phyloP scores from a whole-genome alignment of 1,284 basidiomycete genomes.

The Ceratobasidium sp. region DNA sequence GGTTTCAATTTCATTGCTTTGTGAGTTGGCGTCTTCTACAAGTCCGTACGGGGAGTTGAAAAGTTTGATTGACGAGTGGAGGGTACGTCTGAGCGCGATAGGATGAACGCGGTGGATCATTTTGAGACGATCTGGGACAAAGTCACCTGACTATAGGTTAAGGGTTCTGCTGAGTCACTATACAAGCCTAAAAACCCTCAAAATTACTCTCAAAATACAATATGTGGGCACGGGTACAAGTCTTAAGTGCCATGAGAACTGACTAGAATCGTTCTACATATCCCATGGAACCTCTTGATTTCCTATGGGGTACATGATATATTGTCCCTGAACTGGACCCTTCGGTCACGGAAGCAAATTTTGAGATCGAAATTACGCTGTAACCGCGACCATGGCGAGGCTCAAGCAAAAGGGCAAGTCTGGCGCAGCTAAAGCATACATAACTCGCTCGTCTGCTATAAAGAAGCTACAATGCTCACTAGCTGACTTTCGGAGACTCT shows the following conservation, averaged over 20 bases:
- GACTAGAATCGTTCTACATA: neutral
- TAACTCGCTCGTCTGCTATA: constrained; percentile 90
- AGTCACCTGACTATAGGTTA: constrained; percentile 19
- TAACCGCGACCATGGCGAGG: constrained; percentile 76
- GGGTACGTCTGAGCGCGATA: constrained; percentile 3
- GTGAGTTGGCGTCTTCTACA: constrained; percentile 4
- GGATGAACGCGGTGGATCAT: constrained; percentile 29
- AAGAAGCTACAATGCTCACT: constrained; percentile 97
- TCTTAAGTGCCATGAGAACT: no score
- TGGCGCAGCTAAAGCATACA: constrained; percentile 94
- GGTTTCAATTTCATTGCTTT: neutral
- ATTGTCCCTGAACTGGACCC: constrained; percentile 7
- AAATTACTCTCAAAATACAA: no score
- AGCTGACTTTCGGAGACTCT: constrained; percentile 96
- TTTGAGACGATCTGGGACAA: constrained; percentile 1
- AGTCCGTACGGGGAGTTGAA: constrained; percentile 20
- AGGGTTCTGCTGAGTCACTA: constrained; percentile 12
- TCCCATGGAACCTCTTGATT: no score
- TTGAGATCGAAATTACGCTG: constrained; percentile 35
- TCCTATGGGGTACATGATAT: no score
- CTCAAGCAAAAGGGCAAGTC: constrained; percentile 91
- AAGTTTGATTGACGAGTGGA: constrained; percentile 17
- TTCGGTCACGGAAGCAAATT: constrained; percentile 39
- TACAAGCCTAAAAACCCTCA: neutral
- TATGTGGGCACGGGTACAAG: no score